phyloP scores from a whole-genome alignment of 805 yeast genomes.

The Maudiozyma serrabonitensis region DNA sequence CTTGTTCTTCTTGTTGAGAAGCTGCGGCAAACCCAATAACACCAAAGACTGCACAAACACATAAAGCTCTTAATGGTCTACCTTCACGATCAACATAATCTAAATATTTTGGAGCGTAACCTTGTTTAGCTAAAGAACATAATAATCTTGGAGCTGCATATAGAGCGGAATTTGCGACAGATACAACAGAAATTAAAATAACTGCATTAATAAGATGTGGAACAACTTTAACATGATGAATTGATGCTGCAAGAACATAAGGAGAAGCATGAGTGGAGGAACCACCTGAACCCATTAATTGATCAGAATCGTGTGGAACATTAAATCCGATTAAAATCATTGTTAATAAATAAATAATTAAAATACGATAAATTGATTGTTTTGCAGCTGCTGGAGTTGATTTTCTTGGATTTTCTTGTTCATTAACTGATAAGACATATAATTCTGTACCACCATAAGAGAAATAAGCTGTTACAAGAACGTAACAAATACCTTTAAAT shows the following conservation, averaged over 20 bases:
- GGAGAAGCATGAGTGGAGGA: slow-evolving; percentile 59
- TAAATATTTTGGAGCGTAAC: slow-evolving; percentile 51
- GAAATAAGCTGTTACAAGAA: slow-evolving; percentile 53
- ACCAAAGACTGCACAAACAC: slow-evolving; percentile 43
- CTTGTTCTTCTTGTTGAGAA: slow-evolving; percentile 39
- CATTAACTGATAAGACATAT: slow-evolving; percentile 58
- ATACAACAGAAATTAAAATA: slow-evolving; percentile 59
- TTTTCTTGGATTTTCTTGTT: slow-evolving; percentile 49
- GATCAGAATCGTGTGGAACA: slow-evolving; percentile 46
- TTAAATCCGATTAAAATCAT: slow-evolving; percentile 46
- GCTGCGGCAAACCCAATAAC: slow-evolving; percentile 55
- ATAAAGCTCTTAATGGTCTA: slow-evolving; percentile 48
- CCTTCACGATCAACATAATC: slow-evolving; percentile 49
- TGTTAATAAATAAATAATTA: slow-evolving; percentile 47
- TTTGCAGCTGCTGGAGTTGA: slow-evolving; percentile 56
- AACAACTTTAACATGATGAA: slow-evolving; percentile 51
- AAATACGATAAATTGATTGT: slow-evolving; percentile 56
- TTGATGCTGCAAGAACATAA: slow-evolving; percentile 59
- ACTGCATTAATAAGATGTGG: slow-evolving; percentile 71
- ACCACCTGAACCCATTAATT: slow-evolving; percentile 40
- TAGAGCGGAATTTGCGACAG: slow-evolving; percentile 70
- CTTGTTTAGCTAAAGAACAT: slow-evolving; percentile 61
- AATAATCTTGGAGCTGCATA: slow-evolving; percentile 65
- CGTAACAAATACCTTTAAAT: slow-evolving; percentile 58
- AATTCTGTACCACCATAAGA: slow-evolving; percentile 62